Evolutionary conservation across 768 basidiomycete species (phyloP), one percentile per base, ranked within the genome.

Genomic region (Rhizopogon vinicolor): DNA sequence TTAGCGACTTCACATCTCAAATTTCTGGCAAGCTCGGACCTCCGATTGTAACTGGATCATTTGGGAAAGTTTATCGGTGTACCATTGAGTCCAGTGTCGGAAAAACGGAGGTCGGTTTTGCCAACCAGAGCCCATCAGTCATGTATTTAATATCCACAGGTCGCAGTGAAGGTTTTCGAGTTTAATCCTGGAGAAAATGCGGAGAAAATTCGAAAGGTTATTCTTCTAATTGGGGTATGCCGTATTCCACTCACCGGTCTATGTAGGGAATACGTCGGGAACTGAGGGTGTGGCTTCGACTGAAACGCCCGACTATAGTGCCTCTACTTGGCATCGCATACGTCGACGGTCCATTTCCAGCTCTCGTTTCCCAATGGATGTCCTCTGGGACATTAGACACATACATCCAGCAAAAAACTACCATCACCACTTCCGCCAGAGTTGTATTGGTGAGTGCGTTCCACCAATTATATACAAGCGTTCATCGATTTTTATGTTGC

Each of bases 231-330:
- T 40, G 12, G 12, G 19, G 19, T 22, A 16, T 22, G 19, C 13
- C 19, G 7, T n/a, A 7, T 7, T 41, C 16, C 1, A 16, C 39
- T 40, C 39, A 40, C 6, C n/a, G 39, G 5, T n/a, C 39, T 16
- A 40, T 33, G 31, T 39, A 65, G 63, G 18, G 53, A 35, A 43
- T 65, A 19, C 53, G 54, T 25, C 60, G 58, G 10, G 63, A 65
- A 51, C 48, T 66, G 16, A 50, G 50, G 25, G 63, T 63, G 25
- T 66, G 65, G 63, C 49, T 43, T 18, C 7, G 44, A 35, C 54
- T 66, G n/a, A 16, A 43, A 9, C 62, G 63, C 52, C 41, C 40
- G 16, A 66, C 64, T 51, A 53, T 66, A 16, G 39, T 66, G 4
- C 58, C 57, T 6, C 57, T 64, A 19, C 53, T 44, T 29, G 62